Evolutionary conservation across 495 filamentous ascomycete species (phyloP), one percentile per base, ranked within the genome.

Genomic region (Acidiella bohemica): DNA sequence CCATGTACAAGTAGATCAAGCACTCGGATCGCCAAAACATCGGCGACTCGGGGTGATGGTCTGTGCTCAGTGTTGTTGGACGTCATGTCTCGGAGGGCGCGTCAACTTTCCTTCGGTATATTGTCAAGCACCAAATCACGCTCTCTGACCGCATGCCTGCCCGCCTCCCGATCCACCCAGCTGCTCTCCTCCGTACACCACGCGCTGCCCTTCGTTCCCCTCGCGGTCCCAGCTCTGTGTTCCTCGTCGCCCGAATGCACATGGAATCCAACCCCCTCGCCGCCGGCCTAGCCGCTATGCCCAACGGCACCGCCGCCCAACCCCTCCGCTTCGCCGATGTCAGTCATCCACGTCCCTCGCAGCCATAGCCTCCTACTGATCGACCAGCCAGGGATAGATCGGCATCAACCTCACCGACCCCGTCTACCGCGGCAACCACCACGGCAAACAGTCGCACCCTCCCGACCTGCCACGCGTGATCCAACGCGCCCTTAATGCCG

Each of bases 351-450:
- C 38, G 23, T 25, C 38, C 22, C 36, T 71, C 39, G 40, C 20
- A 30, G n/a, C 10, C 14, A 26, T 8, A 7, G 14, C 22, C 31
- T 34, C 13, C n/a, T 6, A 19, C 14, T 26, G 41, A 18, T 41
- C 31, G 18, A 26, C 17, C 11, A 16, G 39, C 39, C 32, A 46
- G 31, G 4, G n/a, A n/a, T 42, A 79, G 73, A 72, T 96, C 39
- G 90, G 90, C 25, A 94, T 97, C 65, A 97, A 97, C 61, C 68
- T 97, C 27, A 78, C 82, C 36, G 90, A 96, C 46, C 75, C 80
- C 18, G 78, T 93, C 47, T 97, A 86, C 61, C 66, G 66, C 17
- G 90, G 90, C 31, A 61, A 73, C 17, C 88, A 97, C 54, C 80
- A 90, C 53, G 83, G 83, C 43, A 90, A 78, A 39, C 64, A 80